Percentiles rank a stretch among this genome's conserved stretches.
Evolutionary conservation across 2,329 filamentous ascomycete species (phyloP).

Genomic region (Anthostomella pinea): DNA sequence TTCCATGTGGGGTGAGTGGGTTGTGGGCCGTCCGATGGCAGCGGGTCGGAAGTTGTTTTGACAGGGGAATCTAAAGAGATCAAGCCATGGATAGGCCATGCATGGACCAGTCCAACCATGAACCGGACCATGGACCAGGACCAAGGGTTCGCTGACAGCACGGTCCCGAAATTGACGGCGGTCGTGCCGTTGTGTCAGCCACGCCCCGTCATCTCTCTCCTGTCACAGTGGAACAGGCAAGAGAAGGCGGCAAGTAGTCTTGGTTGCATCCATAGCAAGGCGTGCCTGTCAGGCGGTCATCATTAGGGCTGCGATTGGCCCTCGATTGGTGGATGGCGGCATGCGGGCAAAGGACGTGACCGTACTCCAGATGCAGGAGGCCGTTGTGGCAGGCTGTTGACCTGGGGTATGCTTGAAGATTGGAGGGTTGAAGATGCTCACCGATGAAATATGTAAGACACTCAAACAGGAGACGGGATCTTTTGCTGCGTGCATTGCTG

Average conservation of each 20-base stretch:
- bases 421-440: no score
- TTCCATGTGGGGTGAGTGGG: slow-evolving; percentile 14
- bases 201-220: slow-evolving; percentile 3
- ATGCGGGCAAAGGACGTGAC: slow-evolving; percentile 16
- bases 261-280: slow-evolving; percentile 18
- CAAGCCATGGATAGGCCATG: slow-evolving; percentile 23
- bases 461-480: no score
- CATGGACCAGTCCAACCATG: no score
- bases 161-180: no score
- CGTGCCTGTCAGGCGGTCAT: slow-evolving; percentile 21
- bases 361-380: slow-evolving; percentile 12
- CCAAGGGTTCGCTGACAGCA: slow-evolving; percentile 20
- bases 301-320: slow-evolving; percentile 21
- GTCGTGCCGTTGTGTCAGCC: slow-evolving; percentile 5
- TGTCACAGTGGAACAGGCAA: slow-evolving; percentile 4
- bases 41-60: slow-evolving; percentile 23
- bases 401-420: slow-evolving; percentile 8
- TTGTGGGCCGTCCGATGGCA: slow-evolving; percentile 19
- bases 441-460: no score
- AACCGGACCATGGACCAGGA: no score
- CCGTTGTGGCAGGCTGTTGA: slow-evolving; percentile 16
- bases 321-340: slow-evolving; percentile 19
- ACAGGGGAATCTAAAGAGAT: slow-evolving; percentile 19
- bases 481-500: no score
- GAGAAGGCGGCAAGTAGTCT: slow-evolving; percentile 17